phyloP scores from a whole-genome alignment of 257 asterid species.

The Catharanthus roseus region DNA sequence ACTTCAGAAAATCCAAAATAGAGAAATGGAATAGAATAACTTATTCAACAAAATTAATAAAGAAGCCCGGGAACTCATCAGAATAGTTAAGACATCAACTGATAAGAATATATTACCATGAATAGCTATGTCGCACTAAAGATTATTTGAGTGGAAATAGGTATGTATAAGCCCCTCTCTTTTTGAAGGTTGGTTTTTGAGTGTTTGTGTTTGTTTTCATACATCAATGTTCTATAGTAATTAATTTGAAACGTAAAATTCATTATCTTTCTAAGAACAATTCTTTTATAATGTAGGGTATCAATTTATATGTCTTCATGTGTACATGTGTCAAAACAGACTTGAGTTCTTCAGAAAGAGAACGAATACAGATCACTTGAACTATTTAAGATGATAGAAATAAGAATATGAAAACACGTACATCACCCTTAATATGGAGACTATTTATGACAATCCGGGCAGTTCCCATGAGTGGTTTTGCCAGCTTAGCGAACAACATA shows the following conservation, averaged over 20 bases:
- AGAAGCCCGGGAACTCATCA: background rate
- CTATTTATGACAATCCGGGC: constrained; percentile 85
- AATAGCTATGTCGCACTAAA: background rate
- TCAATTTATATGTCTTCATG: background rate
- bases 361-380: background rate
- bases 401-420: constrained; percentile 33
- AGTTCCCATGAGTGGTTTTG: constrained; percentile 84
- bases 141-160: background rate
- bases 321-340: background rate
- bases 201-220: background rate
- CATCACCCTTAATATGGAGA: constrained; percentile 95
- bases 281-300: background rate
- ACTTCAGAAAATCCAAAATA: constrained; percentile 1
- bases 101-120: background rate
- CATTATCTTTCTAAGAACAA: background rate
- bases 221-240: background rate
- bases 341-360: background rate
- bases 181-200: too few relatives aligned
- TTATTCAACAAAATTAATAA: background rate
- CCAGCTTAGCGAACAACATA: constrained; percentile 82
- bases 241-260: background rate
- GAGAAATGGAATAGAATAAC: background rate
- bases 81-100: background rate
- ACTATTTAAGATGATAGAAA: background rate
- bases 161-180: background rate